Evolutionary conservation across 2,329 filamentous ascomycete genomes (phyloP).

Genomic region (Aspergillus eucalypticola): DNA sequence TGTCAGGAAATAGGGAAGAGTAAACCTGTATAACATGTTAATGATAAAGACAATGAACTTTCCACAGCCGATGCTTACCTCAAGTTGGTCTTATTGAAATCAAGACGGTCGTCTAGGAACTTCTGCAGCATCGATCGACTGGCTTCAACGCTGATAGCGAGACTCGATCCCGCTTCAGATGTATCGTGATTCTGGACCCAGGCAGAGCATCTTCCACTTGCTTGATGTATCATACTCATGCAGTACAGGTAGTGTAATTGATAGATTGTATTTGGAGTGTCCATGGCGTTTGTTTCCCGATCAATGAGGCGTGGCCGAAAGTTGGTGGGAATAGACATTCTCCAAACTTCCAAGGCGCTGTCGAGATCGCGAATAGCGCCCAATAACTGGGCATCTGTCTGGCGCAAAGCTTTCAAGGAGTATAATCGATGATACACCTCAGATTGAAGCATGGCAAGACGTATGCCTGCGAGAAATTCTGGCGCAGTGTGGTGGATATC

Average conservation of each 20-base stretch:
- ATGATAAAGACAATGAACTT: not conserved
- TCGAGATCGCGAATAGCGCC: conserved; percentile 12
- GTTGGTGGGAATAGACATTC: conserved; percentile 7
- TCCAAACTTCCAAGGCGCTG: conserved; percentile 11
- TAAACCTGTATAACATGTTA: conserved; percentile 5
- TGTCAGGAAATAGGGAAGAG: conserved; percentile 10
- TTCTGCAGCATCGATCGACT: conserved; percentile 14
- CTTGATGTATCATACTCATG: conserved; percentile 17
- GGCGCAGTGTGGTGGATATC: not conserved
- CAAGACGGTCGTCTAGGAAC: not conserved
- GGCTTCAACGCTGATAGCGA: conserved; percentile 11
- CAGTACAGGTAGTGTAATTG: conserved; percentile 17
- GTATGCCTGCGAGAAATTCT: conserved; percentile 3
- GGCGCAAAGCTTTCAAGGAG: not conserved
- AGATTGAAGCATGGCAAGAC: conserved; percentile 9
- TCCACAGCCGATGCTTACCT: not conserved
- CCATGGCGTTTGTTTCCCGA: not conserved
- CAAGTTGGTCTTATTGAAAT: not conserved
- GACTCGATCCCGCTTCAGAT: conserved; percentile 8
- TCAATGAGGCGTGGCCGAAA: not conserved
- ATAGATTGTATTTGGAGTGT: conserved; percentile 1
- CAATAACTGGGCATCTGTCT: conserved; percentile 13
- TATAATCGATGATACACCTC: conserved; percentile 12
- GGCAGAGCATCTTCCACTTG: conserved; percentile 12
- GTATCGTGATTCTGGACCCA: conserved; percentile 16